These are phyloP conservation scores for Candida sanyaensis DNA, from an alignment of 1,139 yeast species.

Conservation along the genomic window DNA sequence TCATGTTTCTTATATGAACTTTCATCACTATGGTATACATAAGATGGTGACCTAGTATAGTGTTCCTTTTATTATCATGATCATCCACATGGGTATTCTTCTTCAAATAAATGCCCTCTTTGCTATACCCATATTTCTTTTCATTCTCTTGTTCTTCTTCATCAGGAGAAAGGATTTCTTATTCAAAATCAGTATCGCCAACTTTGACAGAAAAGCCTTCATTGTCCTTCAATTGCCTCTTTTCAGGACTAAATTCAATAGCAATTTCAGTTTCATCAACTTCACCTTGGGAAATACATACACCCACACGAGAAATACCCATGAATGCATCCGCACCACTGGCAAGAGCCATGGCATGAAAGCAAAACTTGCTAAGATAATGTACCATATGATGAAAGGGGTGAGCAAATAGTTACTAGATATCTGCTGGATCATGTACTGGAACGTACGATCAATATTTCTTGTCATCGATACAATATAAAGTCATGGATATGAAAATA, in stretches of 20 bases:
- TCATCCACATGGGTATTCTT: not conserved
- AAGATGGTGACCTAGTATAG: slow-evolving; percentile 1
- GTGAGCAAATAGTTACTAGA: slow-evolving; percentile 78
- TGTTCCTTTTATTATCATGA: slow-evolving; percentile 3
- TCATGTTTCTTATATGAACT: slow-evolving; percentile 9
- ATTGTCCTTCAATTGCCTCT: slow-evolving; percentile 21
- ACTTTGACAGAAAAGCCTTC: slow-evolving; percentile 45
- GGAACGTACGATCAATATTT: slow-evolving; percentile 65
- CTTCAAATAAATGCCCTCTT: slow-evolving; percentile 10
- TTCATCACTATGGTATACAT: slow-evolving; percentile 6
- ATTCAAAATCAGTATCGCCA: slow-evolving; percentile 58
- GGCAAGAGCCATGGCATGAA: slow-evolving; percentile 71
- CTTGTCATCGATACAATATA: no score
- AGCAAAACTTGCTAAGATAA: slow-evolving; percentile 54
- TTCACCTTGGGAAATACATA: slow-evolving; percentile 41
- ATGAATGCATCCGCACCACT: slow-evolving; percentile 67
- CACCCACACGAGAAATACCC: slow-evolving; percentile 61
- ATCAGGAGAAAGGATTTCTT: slow-evolving; percentile 55
- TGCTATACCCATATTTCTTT: slow-evolving; percentile 10
- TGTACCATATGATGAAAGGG: slow-evolving; percentile 72
- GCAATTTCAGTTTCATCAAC: slow-evolving; percentile 16
- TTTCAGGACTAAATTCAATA: slow-evolving; percentile 27
- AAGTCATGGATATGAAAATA: slow-evolving; percentile 61
- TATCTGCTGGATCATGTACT: slow-evolving; percentile 42
- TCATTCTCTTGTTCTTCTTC: slow-evolving; percentile 15